Evolutionary conservation across 441 rosid genomes (phyloP).

Genomic region (Corymbia calophylla): DNA sequence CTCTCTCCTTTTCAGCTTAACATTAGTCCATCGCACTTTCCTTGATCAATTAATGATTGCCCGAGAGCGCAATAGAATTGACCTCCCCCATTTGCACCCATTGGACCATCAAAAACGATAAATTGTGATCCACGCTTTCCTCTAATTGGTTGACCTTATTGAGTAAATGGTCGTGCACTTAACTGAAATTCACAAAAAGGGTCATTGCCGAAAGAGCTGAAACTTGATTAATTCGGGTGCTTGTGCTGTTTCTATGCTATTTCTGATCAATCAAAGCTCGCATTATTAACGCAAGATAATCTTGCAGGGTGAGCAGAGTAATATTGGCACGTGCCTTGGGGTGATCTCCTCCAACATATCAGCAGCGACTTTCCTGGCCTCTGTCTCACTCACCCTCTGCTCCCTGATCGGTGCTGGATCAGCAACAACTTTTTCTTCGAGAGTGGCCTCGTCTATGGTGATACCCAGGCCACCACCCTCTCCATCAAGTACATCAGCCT

Average conservation of each 20-base stretch:
- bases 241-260: not conserved
- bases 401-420: not conserved
- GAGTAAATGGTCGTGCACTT: not conserved
- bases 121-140: not conserved
- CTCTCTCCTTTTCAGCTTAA: not conserved
- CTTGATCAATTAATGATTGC: not conserved
- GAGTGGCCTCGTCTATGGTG: not conserved
- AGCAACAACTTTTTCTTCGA: too few species aligned
- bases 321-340: constrained; percentile 23
- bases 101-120: not conserved
- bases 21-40: not conserved
- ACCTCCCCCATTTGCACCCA: not conserved
- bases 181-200: not conserved
- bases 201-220: not conserved
- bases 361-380: not conserved
- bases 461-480: not conserved
- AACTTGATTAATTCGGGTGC: not conserved
- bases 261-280: not conserved
- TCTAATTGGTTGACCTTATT: not conserved
- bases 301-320: constrained; percentile 30
- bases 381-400: not conserved
- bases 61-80: not conserved
- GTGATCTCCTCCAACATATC: not conserved
- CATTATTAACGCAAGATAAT: too few species aligned
- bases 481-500: not conserved